Conservation (phyloP, 441 rosid species). For the Mallotus japonicus region DNA sequence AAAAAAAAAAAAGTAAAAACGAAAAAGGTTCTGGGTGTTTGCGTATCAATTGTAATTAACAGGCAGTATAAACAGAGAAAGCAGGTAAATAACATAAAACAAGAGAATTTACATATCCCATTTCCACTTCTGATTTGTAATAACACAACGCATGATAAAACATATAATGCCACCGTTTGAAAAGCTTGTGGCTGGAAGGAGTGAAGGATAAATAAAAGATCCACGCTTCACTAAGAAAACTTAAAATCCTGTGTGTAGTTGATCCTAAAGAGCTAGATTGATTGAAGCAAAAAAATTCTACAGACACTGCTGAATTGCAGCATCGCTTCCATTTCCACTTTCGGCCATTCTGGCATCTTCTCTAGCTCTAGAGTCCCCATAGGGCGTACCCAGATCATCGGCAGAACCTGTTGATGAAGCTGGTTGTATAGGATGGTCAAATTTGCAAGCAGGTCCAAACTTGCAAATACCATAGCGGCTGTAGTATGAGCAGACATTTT, state of each 20-base stretch:
- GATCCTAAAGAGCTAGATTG: conserved; percentile 24
- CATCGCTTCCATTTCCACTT: conserved; percentile 29
- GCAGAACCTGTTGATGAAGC: conserved; percentile 29
- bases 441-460: conserved; percentile 91
- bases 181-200: conserved; percentile 37
- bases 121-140: conserved; percentile 18
- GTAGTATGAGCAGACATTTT: conserved; percentile 70
- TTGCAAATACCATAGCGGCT: conserved; percentile 93
- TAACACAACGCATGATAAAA: conserved; percentile 22
- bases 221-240: conserved; percentile 18
- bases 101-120: conserved; percentile 35
- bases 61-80: too few relatives aligned
- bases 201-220: conserved; percentile 17
- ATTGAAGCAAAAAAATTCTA: conserved; percentile 29
- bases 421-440: conserved; percentile 64
- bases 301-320: conserved; percentile 37
- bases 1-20: too few relatives aligned
- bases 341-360: conserved; percentile 32
- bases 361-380: conserved; percentile 25
- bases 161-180: conserved; percentile 33
- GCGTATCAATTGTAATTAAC: too few relatives aligned
- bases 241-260: conserved; percentile 17
- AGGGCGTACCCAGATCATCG: conserved; percentile 28
- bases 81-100: not conserved
- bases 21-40: too few relatives aligned